Evolutionary conservation across 768 basidiomycete species (phyloP), one percentile per base, ranked within the genome.

Genomic region (Leccinum boreale): DNA sequence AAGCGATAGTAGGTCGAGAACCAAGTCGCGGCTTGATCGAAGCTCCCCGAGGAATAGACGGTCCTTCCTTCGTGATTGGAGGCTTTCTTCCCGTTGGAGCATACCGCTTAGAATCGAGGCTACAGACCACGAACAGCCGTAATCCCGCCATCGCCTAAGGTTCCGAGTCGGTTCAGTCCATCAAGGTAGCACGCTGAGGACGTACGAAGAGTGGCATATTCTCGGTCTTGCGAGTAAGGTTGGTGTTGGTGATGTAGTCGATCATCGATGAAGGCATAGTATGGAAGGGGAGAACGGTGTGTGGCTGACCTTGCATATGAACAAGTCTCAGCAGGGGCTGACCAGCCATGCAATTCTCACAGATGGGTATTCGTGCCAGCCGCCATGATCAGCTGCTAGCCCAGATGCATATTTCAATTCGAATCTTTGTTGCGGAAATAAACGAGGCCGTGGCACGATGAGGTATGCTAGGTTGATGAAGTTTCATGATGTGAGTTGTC

Each of bases 51-150:
- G n/a, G 21, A 17, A 47, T 44, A 1, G 26, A 17, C 1, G 3
- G 3, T 12, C 50, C 52, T 19, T 49, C 33, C 21, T 31, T 33
- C 21, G 6, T 15, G 7, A 7, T 4, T 8, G 15, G 17, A 5
- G 12, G 12, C 2, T 35, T 44, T 14, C 14, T 58, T 5, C 12
- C 33, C 10, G 47, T 23, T 1, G 52, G 17, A 24, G 28, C 35
- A 3, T 52, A 39, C 5, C 62, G 46, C 17, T 58, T 55, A n/a
- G 54, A 50, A 23, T 29, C 14, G 0, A 59, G 1, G 10, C 52
- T 49, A 8, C 28, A 17, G 7, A 65, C 56, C 15, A 63, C 61
- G 17, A 66, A 66, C 3, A 55, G 53, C 9, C 10, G 53, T 1
- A 19, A 12, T 3, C 10, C 29, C 9, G 46, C 21, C 55, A 31